These are phyloP conservation scores for Hyphodiscus hymeniophilus DNA, from an alignment of 495 filamentous ascomycete species.

Conservation along the genomic window DNA sequence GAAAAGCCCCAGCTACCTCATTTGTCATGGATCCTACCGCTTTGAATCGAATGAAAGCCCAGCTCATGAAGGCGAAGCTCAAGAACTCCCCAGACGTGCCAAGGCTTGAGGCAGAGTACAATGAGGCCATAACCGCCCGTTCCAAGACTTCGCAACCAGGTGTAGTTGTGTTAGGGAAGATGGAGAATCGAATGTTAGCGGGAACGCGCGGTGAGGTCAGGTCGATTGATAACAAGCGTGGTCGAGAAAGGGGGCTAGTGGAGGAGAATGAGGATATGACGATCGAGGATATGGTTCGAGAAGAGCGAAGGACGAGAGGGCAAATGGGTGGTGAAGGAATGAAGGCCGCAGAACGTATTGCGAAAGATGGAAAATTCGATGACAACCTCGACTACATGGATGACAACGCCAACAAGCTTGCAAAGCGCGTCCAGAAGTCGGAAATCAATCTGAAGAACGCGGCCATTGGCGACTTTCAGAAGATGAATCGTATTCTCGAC, in stretches of 20 bases:
- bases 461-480: conserved; percentile 82
- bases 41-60: conserved; percentile 83
- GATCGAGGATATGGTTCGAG: conserved; percentile 90
- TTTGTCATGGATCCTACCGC: conserved; percentile 60
- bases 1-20: conserved; percentile 30
- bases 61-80: conserved; percentile 90
- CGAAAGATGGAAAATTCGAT: conserved; percentile 86
- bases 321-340: conserved; percentile 74
- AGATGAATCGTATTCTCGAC: conserved; percentile 81
- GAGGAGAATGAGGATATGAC: conserved; percentile 93
- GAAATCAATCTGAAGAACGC: conserved; percentile 83
- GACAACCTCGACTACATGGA: conserved; percentile 96
- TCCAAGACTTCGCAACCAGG: conserved; percentile 49
- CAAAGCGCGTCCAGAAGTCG: conserved; percentile 80
- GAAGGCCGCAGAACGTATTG: conserved; percentile 81
- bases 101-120: conserved; percentile 80
- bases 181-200: conserved; percentile 83
- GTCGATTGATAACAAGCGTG: conserved; percentile 64
- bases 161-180: conserved; percentile 73
- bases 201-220: conserved; percentile 71
- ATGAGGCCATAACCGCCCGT: conserved; percentile 52
- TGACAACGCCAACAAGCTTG: conserved; percentile 86
- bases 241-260: conserved; percentile 69
- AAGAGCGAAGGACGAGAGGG: conserved; percentile 76
- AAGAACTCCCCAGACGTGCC: conserved; percentile 62